Conservation (phyloP, 2,329 filamentous ascomycete genomes). For the Stachybotrys elegans region DNA sequence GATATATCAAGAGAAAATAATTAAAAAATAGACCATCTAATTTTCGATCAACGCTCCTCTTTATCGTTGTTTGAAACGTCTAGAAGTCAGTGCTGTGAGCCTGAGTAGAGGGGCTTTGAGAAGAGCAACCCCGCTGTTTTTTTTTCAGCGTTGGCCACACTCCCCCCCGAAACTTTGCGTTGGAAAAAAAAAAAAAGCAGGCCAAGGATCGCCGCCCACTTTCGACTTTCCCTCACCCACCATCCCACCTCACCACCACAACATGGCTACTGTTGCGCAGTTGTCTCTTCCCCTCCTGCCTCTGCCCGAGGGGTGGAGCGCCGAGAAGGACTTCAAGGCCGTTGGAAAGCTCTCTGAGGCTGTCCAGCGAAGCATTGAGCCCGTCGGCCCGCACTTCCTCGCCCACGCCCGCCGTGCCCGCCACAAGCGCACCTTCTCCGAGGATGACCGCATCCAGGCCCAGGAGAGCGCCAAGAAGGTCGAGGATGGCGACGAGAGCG, state of each 20-base stretch:
- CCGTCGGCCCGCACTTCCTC: conserved; percentile 95
- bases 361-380: conserved; percentile 85
- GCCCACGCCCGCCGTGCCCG: conserved; percentile 93
- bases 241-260: conserved; percentile 11
- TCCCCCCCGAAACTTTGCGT: too few species aligned
- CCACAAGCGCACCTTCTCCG: conserved; percentile 96
- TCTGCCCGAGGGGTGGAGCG: conserved; percentile 75
- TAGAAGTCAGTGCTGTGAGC: too few species aligned
- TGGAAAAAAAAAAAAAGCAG: conserved; percentile 4
- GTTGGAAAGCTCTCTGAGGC: conserved; percentile 71
- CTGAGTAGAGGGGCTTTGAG: too few species aligned
- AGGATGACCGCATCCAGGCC: conserved; percentile 96
- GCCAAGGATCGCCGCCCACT: neutral
- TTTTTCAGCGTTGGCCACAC: too few species aligned
- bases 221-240: conserved; percentile 10
- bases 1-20: too few species aligned
- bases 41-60: too few species aligned
- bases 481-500: conserved; percentile 82
- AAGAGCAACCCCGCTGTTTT: too few species aligned
- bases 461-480: conserved; percentile 93
- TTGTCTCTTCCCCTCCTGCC: conserved; percentile 64
- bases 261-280: conserved; percentile 61
- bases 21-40: too few species aligned
- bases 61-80: too few species aligned
- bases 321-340: conserved; percentile 88